These are phyloP conservation scores for Poa annua DNA, from an alignment of 176 grass and related monocot genomes.

Conservation along the genomic window DNA sequence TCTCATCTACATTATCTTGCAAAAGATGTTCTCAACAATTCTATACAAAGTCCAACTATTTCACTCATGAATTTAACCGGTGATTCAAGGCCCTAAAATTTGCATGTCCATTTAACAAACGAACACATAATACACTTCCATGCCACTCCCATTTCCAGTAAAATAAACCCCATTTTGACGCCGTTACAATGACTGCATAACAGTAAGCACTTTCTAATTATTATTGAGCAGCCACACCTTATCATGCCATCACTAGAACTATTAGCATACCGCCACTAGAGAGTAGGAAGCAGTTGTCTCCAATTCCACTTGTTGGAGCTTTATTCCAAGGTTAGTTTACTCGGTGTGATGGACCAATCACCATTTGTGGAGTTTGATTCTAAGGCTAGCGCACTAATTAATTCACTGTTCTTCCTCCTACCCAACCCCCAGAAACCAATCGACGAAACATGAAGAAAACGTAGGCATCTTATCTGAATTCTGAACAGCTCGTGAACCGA, in stretches of 20 bases:
- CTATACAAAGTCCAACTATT: neutral
- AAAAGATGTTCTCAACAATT: too few species aligned
- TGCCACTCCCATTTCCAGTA: neutral
- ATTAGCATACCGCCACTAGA: neutral
- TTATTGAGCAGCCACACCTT: neutral
- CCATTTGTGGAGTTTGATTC: neutral
- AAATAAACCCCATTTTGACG: neutral
- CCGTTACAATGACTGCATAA: neutral
- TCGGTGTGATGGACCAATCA: neutral
- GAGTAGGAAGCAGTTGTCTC: neutral
- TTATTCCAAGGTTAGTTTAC: neutral
- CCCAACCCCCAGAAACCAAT: neutral
- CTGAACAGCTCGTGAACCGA: neutral
- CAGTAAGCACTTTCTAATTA: neutral
- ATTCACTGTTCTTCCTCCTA: neutral
- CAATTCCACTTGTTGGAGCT: neutral
- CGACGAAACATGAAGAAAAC: neutral
- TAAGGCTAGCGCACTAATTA: neutral
- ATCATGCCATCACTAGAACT: neutral
- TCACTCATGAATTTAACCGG: too few species aligned
- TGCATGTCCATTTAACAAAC: neutral
- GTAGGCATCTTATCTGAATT: neutral
- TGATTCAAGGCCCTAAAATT: neutral
- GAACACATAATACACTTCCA: neutral
- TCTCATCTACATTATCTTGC: neutral